Evolutionary conservation across 495 filamentous ascomycete species (phyloP).

Genomic region (Xylaria intraflava): DNA sequence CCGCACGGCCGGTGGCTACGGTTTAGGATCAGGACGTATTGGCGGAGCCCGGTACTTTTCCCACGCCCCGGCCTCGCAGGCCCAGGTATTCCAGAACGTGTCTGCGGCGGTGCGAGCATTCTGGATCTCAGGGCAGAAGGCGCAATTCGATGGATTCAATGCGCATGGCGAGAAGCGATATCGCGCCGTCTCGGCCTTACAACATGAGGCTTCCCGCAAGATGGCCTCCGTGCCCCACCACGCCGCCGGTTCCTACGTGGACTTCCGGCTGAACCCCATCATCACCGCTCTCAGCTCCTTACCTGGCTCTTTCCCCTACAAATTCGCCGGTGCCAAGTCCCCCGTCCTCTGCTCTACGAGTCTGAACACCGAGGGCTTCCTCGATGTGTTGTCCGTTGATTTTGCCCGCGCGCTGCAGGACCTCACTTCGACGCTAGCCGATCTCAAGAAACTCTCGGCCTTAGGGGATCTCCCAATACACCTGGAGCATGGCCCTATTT

Average conservation of each 20-base stretch:
- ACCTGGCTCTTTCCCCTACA: slow-evolving; percentile 33
- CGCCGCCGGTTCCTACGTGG: slow-evolving; percentile 69
- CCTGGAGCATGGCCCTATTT: slow-evolving; percentile 50
- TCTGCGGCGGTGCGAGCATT: slow-evolving; percentile 86
- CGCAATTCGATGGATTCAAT: slow-evolving; percentile 69
- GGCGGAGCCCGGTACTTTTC: slow-evolving; percentile 82
- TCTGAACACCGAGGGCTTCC: slow-evolving; percentile 70
- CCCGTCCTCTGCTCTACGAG: slow-evolving; percentile 37
- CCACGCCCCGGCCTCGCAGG: slow-evolving; percentile 73
- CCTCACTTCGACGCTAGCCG: slow-evolving; percentile 68
- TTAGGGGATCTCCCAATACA: slow-evolving; percentile 79
- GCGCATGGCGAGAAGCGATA: slow-evolving; percentile 70
- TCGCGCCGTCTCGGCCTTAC: slow-evolving; percentile 58
- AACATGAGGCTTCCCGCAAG: slow-evolving; percentile 61
- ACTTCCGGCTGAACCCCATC: slow-evolving; percentile 81
- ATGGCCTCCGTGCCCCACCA: slow-evolving; percentile 47
- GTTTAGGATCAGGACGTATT: slow-evolving; percentile 56
- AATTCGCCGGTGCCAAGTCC: slow-evolving; percentile 28
- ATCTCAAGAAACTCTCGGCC: slow-evolving; percentile 66
- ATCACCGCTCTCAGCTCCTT: slow-evolving; percentile 73
- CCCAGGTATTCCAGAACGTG: slow-evolving; percentile 91
- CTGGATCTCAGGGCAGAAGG: slow-evolving; percentile 78
- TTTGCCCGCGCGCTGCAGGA: slow-evolving; percentile 85
- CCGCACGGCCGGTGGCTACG: slow-evolving; percentile 82
- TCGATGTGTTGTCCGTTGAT: slow-evolving; percentile 78